These are phyloP conservation scores for Haplosporangium sp. DNA, from an alignment of 371 early-diverging fungal species.

Conservation along the genomic window DNA sequence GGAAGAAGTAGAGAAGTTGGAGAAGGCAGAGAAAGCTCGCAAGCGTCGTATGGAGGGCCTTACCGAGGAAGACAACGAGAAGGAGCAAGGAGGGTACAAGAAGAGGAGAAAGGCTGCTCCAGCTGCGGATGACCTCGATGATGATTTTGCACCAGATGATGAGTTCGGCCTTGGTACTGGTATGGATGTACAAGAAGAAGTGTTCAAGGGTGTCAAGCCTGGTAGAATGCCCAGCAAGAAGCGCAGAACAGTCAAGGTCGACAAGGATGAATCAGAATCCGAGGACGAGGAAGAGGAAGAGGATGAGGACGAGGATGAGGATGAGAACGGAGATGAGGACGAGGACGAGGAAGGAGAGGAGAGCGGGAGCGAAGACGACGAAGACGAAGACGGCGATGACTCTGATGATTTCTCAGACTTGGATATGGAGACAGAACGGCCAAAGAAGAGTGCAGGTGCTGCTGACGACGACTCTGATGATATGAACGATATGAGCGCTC, in stretches of 20 bases:
- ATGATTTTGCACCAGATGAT: slow-evolving; percentile 71
- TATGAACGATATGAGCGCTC: slow-evolving; percentile 58
- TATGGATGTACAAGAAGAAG: slow-evolving; percentile 24
- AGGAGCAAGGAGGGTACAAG: slow-evolving; percentile 60
- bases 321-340: slow-evolving; percentile 61
- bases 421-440: slow-evolving; percentile 54
- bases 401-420: slow-evolving; percentile 58
- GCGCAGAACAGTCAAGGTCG: slow-evolving; percentile 65
- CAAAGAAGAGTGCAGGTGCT: slow-evolving; percentile 55
- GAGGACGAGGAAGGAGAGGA: slow-evolving; percentile 65
- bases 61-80: slow-evolving; percentile 74
- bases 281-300: slow-evolving; percentile 53
- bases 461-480: slow-evolving; percentile 67
- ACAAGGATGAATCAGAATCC: slow-evolving; percentile 54
- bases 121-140: slow-evolving; percentile 88
- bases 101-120: slow-evolving; percentile 59
- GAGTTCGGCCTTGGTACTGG: slow-evolving; percentile 57
- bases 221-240: slow-evolving; percentile 56
- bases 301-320: slow-evolving; percentile 56
- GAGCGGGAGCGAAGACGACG: slow-evolving; percentile 55
- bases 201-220: slow-evolving; percentile 38
- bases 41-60: slow-evolving; percentile 90
- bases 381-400: slow-evolving; percentile 56
- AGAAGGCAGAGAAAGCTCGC: slow-evolving; percentile 87
- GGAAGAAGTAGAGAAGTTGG: slow-evolving; percentile 85